These are phyloP conservation scores for Pythium aquatile DNA, from an alignment of 352 stramenopile genomes.

Conservation along the genomic window DNA sequence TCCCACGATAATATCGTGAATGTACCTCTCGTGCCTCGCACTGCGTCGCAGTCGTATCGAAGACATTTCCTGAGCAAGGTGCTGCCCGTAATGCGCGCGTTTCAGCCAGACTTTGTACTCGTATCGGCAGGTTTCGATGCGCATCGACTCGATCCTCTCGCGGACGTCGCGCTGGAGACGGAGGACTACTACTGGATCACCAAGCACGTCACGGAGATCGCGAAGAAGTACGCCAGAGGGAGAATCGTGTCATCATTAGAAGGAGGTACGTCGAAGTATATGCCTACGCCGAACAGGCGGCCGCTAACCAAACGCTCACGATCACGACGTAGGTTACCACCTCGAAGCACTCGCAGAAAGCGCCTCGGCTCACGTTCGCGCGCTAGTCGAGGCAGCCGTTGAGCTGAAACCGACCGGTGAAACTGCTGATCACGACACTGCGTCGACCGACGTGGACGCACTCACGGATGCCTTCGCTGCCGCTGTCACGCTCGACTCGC, in stretches of 20 bases:
- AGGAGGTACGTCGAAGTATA: slow-evolving; percentile 29
- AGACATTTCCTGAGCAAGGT: slow-evolving; percentile 68
- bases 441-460: slow-evolving; percentile 12
- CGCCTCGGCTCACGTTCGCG: slow-evolving; percentile 34
- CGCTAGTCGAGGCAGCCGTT: slow-evolving; percentile 30
- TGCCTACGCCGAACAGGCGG: background rate
- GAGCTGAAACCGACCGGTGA: slow-evolving; percentile 12
- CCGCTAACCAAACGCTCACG: background rate
- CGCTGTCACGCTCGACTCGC: slow-evolving; percentile 18
- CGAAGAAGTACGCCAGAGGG: slow-evolving; percentile 41
- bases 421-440: background rate
- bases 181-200: slow-evolving; percentile 43
- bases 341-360: slow-evolving; percentile 35
- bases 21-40: slow-evolving; percentile 39
- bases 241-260: slow-evolving; percentile 68
- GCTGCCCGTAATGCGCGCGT: slow-evolving; percentile 84
- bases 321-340: slow-evolving; percentile 32
- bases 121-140: slow-evolving; percentile 96
- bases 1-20: slow-evolving; percentile 71
- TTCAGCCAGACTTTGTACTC: slow-evolving; percentile 93
- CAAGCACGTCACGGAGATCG: slow-evolving; percentile 42
- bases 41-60: slow-evolving; percentile 58
- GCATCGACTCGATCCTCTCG: slow-evolving; percentile 90
- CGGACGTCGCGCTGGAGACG: slow-evolving; percentile 72
- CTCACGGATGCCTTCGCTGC: slow-evolving; percentile 26